These are phyloP conservation scores for Ceratocystis ficicola DNA, from an alignment of 2,329 filamentous ascomycete species.

Conservation along the genomic window DNA sequence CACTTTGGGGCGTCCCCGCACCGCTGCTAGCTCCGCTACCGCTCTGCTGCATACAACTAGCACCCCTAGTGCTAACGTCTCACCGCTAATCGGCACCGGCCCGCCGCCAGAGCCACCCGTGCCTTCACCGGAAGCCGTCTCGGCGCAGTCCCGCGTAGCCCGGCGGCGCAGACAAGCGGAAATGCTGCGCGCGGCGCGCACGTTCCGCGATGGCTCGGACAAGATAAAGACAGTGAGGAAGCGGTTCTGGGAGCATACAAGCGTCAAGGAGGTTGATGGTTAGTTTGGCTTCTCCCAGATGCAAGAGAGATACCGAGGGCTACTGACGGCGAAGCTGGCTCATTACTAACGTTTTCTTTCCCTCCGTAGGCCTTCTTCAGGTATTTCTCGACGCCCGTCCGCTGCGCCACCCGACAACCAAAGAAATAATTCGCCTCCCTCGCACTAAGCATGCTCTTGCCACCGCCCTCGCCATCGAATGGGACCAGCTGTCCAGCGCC, in stretches of 20 bases:
- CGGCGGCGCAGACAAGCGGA: conserved; percentile 44
- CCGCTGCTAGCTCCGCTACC: not conserved
- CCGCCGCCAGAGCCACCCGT: conserved; percentile 47
- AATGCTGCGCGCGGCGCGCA: conserved; percentile 41
- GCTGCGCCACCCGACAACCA: conserved; percentile 63
- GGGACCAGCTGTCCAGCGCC: conserved; percentile 71
- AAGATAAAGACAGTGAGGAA: conserved; percentile 41
- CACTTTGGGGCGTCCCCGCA: not conserved
- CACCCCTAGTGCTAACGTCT: conserved; percentile 36
- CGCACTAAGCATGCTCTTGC: conserved; percentile 68
- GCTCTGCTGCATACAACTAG: conserved; percentile 27
- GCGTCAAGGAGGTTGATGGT: conserved; percentile 56
- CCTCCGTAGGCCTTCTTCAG: conserved; percentile 35
- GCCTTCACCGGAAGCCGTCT: conserved; percentile 31
- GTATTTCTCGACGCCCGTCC: conserved; percentile 68
- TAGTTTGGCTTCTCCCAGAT: conserved; percentile 24
- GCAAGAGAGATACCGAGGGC: too few species aligned
- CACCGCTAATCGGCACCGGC: conserved; percentile 43
- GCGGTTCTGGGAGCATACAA: conserved; percentile 82
- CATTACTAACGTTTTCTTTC: not conserved
- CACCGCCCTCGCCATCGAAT: conserved; percentile 77
- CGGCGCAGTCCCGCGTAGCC: conserved; percentile 33
- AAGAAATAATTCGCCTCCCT: conserved; percentile 60
- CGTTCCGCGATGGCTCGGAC: conserved; percentile 32
- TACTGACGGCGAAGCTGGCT: too few species aligned